A percentile compares a stretch with the other conserved stretches of the same genome.
Evolutionary conservation across 2,329 filamentous ascomycete genomes (phyloP).

Genomic region (Colletotrichum sp.): DNA sequence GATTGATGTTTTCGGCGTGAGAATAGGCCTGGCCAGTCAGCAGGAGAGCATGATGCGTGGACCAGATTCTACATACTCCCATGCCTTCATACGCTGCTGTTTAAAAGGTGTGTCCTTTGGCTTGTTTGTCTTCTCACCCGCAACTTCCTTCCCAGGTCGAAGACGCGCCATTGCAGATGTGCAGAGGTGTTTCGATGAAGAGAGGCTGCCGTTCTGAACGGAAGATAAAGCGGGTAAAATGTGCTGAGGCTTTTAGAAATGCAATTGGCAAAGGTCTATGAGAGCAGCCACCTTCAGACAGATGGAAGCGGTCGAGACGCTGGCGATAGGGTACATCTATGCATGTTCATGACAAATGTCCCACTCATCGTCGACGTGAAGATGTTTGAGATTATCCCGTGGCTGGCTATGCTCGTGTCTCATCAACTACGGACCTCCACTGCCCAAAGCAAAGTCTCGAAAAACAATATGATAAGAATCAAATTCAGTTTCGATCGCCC

Average conservation of each 20-base stretch:
- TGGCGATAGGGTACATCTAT: background rate
- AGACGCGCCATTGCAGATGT: background rate
- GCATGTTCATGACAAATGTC: background rate
- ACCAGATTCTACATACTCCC: background rate
- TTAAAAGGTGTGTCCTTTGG: background rate
- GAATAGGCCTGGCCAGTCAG: background rate
- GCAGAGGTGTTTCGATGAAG: background rate
- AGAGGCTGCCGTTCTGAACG: background rate
- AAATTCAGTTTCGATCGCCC: background rate
- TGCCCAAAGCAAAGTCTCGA: background rate
- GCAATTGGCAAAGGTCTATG: background rate
- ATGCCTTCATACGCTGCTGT: background rate
- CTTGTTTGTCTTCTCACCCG: background rate
- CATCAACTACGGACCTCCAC: background rate
- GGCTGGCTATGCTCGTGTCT: background rate
- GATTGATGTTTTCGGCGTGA: background rate
- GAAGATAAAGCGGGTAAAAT: accelerated
- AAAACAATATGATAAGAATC: background rate
- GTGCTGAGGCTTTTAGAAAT: background rate
- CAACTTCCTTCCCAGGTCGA: background rate
- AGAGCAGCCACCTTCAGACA: background rate
- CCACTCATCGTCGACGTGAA: background rate
- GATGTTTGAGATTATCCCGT: background rate
- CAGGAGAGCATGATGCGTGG: background rate
- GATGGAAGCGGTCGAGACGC: background rate